A percentile compares a stretch with the other conserved stretches of the same genome.
These are phyloP conservation scores for Rhizopus microsporus DNA, from an alignment of 371 early-diverging fungal species.

Conservation along the genomic window DNA sequence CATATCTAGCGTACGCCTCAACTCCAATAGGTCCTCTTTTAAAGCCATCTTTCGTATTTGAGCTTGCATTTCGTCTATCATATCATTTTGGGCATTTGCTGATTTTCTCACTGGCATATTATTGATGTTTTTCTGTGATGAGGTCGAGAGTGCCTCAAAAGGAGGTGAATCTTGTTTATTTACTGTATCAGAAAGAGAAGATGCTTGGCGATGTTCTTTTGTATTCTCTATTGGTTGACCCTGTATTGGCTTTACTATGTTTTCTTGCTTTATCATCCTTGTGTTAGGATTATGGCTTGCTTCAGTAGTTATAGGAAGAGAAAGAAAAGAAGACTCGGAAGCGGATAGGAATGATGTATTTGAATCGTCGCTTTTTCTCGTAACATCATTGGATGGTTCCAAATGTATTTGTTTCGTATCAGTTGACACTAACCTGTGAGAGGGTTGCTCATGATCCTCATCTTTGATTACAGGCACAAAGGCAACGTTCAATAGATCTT, in stretches of 20 bases:
- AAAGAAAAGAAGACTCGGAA: constrained; percentile 14
- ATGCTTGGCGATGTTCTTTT: background rate
- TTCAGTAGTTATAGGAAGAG: background rate
- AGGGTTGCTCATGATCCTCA: background rate
- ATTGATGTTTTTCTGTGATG: constrained; percentile 10
- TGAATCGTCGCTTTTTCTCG: constrained; percentile 16
- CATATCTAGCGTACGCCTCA: constrained; percentile 16
- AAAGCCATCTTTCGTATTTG: constrained; percentile 18
- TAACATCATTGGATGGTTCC: constrained; percentile 4
- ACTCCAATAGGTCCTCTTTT: constrained; percentile 15
- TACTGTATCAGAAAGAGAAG: constrained; percentile 1
- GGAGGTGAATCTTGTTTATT: background rate
- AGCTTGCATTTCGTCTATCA: constrained; percentile 3
- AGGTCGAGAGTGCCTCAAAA: background rate
- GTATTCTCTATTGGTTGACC: background rate
- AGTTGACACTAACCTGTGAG: constrained; percentile 4
- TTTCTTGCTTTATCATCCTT: background rate
- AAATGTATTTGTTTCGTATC: constrained; percentile 3
- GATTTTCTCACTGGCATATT: background rate
- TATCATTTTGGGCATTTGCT: background rate
- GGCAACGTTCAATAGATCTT: background rate
- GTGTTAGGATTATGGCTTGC: background rate
- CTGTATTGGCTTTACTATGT: background rate
- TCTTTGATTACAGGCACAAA: background rate
- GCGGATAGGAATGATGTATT: constrained; percentile 7